Evolutionary conservation across 2,329 filamentous ascomycete species (phyloP).

Genomic region (Chaetothyriales sp.): DNA sequence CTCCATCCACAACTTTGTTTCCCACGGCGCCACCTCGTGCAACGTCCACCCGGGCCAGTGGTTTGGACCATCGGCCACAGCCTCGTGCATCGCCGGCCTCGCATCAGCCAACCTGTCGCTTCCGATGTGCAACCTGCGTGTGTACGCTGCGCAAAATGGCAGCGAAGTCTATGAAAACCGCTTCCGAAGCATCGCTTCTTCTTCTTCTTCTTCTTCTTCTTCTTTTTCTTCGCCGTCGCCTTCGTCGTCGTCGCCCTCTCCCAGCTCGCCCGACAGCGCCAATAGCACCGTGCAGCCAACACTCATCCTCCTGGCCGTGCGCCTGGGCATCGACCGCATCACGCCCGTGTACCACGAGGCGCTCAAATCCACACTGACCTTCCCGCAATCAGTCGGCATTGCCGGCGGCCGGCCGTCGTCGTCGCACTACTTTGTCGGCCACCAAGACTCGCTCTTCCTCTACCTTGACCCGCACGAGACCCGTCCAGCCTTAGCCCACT

Average conservation of each 20-base stretch:
- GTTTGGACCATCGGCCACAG: conserved; percentile 96
- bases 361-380: conserved; percentile 69
- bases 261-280: conserved; percentile 21
- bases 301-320: conserved; percentile 73
- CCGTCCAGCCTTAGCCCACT: conserved; percentile 57
- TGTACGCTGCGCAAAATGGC: conserved; percentile 82
- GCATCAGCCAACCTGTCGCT: conserved; percentile 44
- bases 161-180: conserved; percentile 87
- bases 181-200: conserved; percentile 64
- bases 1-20: conserved; percentile 88
- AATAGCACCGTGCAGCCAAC: conserved; percentile 65
- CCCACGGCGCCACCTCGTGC: conserved; percentile 71
- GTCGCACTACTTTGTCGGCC: conserved; percentile 64
- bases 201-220: neutral
- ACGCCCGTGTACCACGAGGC: conserved; percentile 92
- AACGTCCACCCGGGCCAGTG: conserved; percentile 94
- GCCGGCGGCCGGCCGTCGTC: conserved; percentile 88
- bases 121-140: conserved; percentile 48
- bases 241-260: neutral
- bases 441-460: conserved; percentile 67
- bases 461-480: conserved; percentile 92
- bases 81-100: conserved; percentile 78
- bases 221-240: no score
- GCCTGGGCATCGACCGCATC: conserved; percentile 85
- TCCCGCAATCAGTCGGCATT: conserved; percentile 88